These are phyloP conservation scores for Paxillus rubicundulus DNA, from an alignment of 768 basidiomycete species.

Conservation along the genomic window DNA sequence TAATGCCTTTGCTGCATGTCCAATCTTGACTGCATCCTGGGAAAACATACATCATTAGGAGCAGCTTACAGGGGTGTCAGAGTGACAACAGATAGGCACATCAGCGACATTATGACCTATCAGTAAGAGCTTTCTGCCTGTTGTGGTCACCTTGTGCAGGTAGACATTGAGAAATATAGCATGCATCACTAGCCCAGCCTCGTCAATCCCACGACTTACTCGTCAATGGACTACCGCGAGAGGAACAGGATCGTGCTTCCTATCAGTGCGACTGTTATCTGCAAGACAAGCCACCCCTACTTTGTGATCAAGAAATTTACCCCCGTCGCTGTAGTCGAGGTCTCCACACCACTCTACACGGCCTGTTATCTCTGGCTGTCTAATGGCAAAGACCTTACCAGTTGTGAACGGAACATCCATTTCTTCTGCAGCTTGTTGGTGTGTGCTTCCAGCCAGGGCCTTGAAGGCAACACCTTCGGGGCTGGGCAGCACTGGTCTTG, in stretches of 20 bases:
- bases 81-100: conserved; percentile 65
- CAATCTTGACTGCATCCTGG: conserved; percentile 54
- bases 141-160: conserved; percentile 47
- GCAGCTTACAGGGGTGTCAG: conserved; percentile 55
- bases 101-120: conserved; percentile 44
- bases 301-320: conserved; percentile 60
- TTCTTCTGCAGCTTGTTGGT: conserved; percentile 55
- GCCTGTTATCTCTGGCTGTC: neutral
- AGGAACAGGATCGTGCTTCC: conserved; percentile 50
- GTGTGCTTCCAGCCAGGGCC: conserved; percentile 62
- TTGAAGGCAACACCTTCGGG: conserved; percentile 47
- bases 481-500: conserved; percentile 19
- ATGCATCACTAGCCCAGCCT: neutral
- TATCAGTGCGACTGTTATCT: conserved; percentile 16
- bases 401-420: conserved; percentile 60
- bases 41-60: neutral
- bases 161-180: conserved; percentile 33
- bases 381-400: conserved; percentile 31
- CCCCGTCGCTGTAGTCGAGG: conserved; percentile 55
- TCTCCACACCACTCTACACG: conserved; percentile 64
- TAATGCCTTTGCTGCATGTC: conserved; percentile 47
- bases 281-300: conserved; percentile 27
- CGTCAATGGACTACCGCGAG: conserved; percentile 41
- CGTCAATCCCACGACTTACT: conserved; percentile 28
- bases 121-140: conserved; percentile 39